Percentiles rank a stretch among this genome's conserved stretches.
phyloP scores from a whole-genome alignment of 2,329 filamentous ascomycete species.

The Fusarium piperis region DNA sequence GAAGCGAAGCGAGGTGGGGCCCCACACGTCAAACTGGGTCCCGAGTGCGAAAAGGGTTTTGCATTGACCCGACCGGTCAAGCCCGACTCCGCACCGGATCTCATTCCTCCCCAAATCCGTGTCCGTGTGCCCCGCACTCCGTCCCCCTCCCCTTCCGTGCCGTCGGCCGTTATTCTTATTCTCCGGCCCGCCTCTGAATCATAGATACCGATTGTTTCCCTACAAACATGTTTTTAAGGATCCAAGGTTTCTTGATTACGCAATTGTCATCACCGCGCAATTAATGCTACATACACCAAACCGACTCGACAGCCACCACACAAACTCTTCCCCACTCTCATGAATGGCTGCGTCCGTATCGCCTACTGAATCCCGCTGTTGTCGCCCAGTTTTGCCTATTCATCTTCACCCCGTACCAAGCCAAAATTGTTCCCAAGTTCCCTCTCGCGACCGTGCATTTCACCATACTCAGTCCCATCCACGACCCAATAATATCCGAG shows the following conservation, averaged over 20 bases:
- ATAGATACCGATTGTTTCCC: not conserved
- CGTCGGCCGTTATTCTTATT: not conserved
- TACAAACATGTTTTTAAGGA: not conserved
- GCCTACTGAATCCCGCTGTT: not conserved
- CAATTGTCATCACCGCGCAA: not conserved
- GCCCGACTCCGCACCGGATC: not conserved
- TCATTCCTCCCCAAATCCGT: not conserved
- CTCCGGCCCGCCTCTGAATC: not conserved
- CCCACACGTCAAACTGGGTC: not conserved
- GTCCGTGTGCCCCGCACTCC: not conserved
- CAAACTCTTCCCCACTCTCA: not conserved
- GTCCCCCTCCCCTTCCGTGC: not conserved
- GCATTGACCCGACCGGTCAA: not conserved
- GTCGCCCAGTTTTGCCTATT: not conserved
- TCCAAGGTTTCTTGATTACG: not conserved
- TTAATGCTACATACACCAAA: not conserved
- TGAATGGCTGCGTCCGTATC: not conserved
- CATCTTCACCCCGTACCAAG: not conserved
- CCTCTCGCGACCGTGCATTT: not conserved
- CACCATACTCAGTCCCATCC: not conserved
- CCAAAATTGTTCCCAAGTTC: not conserved
- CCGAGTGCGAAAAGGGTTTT: not conserved
- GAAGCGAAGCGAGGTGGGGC: not conserved
- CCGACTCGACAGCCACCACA: not conserved
- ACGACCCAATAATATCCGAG: not conserved